Evolutionary conservation across 805 yeast species (phyloP), one percentile per base, ranked within the genome.

Genomic region (Scheffersomyces coipomensis): DNA sequence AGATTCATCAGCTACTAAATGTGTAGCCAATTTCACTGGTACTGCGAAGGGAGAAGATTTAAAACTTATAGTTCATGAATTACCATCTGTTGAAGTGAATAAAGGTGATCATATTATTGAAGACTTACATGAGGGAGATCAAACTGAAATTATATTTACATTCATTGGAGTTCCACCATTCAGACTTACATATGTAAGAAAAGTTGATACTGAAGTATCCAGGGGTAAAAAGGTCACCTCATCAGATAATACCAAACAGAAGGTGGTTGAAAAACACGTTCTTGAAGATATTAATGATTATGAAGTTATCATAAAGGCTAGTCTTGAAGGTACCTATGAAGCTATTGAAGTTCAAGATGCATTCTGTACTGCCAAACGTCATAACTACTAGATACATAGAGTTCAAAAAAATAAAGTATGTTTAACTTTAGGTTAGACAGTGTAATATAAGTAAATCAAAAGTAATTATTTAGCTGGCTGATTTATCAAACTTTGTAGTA

Each of bases 71-170:
- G 65, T 78, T 8, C 68, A 74, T 45, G 77, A 76, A 27, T 55
- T 78, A 12, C 83, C 83, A 2, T 83, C 96, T 0, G 97, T 91
- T 12, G 89, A 84, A 43, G 81, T 91, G 12, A 78, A 83, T 18
- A 86, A 83, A 51, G 96, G 96, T n/a, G 83, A 79, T 40, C 67
- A 78, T 13, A 65, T 82, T 7, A 78, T 83, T 40, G 90, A 83
- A 53, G 91, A 88, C 58, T 86, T 93, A 31, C 95, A 89, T 53
- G 95, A 88, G 56, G 99, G 98, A 34, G 99, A 93, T 48, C 87
- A 85, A 53, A 90, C 95, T 1, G 96, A 89, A 56, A 80, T 93
- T 34, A 76, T 76, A 2, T 91, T 93, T 64, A 75, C 79, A 16
- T 86, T 93, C 53, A 76, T 77, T 24, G 99, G 99, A 12, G 77